phyloP scores from a whole-genome alignment of 192 early-diverging fungal genomes.

The Gryganskiella cystojenkinii region DNA sequence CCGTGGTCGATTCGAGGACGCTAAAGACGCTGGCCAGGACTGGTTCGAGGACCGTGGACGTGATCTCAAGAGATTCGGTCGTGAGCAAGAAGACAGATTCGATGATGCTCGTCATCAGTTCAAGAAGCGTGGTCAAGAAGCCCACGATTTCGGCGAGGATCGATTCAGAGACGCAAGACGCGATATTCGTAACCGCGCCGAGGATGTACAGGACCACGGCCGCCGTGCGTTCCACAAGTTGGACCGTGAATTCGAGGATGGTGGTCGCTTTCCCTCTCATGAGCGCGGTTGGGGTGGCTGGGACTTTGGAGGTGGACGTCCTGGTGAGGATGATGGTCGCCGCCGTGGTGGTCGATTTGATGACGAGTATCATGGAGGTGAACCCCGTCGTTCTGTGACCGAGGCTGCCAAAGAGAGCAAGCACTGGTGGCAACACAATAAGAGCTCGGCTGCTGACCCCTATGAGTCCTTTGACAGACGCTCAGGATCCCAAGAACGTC shows the following conservation, averaged over 20 bases:
- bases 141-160: constrained; percentile 20
- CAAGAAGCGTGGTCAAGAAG: constrained; percentile 21
- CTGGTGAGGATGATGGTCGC: constrained; percentile 10
- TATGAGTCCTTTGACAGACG: constrained; percentile 30
- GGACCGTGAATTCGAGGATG: constrained; percentile 17
- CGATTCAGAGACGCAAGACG: constrained; percentile 15
- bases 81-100: constrained; percentile 13
- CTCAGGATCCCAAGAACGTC: background rate
- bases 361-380: background rate
- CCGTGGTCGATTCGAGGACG: constrained; percentile 13
- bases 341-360: constrained; percentile 1
- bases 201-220: constrained; percentile 21
- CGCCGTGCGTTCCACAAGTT: constrained; percentile 18
- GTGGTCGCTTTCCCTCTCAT: background rate
- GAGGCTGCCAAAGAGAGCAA: constrained; percentile 38
- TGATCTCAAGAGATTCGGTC: constrained; percentile 2
- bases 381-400: constrained; percentile 39
- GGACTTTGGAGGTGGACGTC: background rate
- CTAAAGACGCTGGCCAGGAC: constrained; percentile 19
- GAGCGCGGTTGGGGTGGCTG: constrained; percentile 5
- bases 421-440: constrained; percentile 38
- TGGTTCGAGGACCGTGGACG: constrained; percentile 32
- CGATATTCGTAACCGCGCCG: constrained; percentile 23
- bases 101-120: constrained; percentile 3
- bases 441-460: constrained; percentile 20